Evolutionary conservation across 768 basidiomycete genomes (phyloP).

Genomic region (Boletus reticulatus): DNA sequence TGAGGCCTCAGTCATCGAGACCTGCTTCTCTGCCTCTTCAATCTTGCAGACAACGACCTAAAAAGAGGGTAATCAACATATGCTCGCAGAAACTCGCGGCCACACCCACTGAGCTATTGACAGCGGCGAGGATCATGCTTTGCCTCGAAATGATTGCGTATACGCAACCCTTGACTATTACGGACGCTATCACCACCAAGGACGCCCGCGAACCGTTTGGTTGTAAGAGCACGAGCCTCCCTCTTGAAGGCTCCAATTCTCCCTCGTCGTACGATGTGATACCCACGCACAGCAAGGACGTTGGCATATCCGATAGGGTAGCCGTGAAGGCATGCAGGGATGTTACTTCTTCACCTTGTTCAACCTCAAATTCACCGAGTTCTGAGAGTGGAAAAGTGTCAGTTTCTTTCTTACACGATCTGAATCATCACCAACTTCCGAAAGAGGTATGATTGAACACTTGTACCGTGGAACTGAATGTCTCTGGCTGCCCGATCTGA

Average conservation of each 20-base stretch:
- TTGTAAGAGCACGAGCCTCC: slow-evolving; percentile 59
- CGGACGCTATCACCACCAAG: slow-evolving; percentile 38
- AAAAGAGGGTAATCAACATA: neutral
- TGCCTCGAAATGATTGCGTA: slow-evolving; percentile 56
- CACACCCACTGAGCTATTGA: slow-evolving; percentile 70
- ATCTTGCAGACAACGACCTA: slow-evolving; percentile 51
- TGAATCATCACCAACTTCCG: slow-evolving; percentile 45
- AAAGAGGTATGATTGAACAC: slow-evolving; percentile 66
- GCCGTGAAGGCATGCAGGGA: slow-evolving; percentile 40
- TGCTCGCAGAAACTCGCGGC: neutral
- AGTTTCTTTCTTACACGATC: neutral
- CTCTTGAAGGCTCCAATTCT: slow-evolving; percentile 52
- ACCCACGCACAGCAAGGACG: slow-evolving; percentile 50
- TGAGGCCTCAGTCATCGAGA: slow-evolving; percentile 37
- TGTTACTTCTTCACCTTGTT: slow-evolving; percentile 61
- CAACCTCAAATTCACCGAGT: slow-evolving; percentile 30
- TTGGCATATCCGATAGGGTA: slow-evolving; percentile 28
- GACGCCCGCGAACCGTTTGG: slow-evolving; percentile 24
- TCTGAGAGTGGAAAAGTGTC: slow-evolving; percentile 16
- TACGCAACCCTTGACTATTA: slow-evolving; percentile 60
- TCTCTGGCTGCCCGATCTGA: slow-evolving; percentile 50
- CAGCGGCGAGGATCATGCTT: slow-evolving; percentile 59
- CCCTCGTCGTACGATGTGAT: slow-evolving; percentile 39
- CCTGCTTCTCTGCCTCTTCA: slow-evolving; percentile 32
- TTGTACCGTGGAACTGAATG: slow-evolving; percentile 55